Base-by-base conservation (phyloP, 805 yeast species). In the Candida sithepensis region DNA sequence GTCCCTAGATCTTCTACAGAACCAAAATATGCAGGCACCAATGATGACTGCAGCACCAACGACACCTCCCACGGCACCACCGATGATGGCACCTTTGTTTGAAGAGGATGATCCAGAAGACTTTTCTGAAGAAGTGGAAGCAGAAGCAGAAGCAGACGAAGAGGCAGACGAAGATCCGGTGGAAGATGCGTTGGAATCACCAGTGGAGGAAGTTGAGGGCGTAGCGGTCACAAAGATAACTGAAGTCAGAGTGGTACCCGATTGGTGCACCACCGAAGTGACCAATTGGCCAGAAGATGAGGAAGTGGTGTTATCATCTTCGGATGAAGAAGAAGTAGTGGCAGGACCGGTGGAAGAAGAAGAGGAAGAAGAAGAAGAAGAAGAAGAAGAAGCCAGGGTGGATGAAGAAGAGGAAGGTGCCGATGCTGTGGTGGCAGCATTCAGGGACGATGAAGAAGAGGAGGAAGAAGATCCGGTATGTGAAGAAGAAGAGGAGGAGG, bases 61-160 rank as follows among this genome's bases (percentile, higher is more conserved):
- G 19, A 60, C 65, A 34, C 70, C 71, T 30, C 71, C 71, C 18
- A 65, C 66, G 2, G 60, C 69, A 33, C 70, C 71, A n/a, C 69
- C 70, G 22, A 64, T 63, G 34, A 67, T 59, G 41, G 70, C 70
- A 22, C 61, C 69, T 44, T 62, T 66, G 41, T 55, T 63, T n/a
- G n/a, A n/a, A 3, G 65, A 42, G 19, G 54, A 30, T 19, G 58
- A 44, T 23, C 4, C 5, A 13, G 41, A 39, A 8, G 41, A 2
- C 6, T 9, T 37, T 21, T 23, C 20, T 19, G 16, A 8, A 20
- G 40, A 20, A 13, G 50, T 41, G 14, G 55, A n/a, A 5, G 61
- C 14, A 3, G 64, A 44, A 5, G 67, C 43, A 12, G 67, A 34
- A 12, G 70, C 45, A 2, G 64, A 34, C 10, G 38, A 34, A 34